A percentile compares a stretch with the other conserved stretches of the same genome.
Conservation (phyloP, 2,329 filamentous ascomycete genomes). For the Phaeosphaeriaceae sp. region DNA sequence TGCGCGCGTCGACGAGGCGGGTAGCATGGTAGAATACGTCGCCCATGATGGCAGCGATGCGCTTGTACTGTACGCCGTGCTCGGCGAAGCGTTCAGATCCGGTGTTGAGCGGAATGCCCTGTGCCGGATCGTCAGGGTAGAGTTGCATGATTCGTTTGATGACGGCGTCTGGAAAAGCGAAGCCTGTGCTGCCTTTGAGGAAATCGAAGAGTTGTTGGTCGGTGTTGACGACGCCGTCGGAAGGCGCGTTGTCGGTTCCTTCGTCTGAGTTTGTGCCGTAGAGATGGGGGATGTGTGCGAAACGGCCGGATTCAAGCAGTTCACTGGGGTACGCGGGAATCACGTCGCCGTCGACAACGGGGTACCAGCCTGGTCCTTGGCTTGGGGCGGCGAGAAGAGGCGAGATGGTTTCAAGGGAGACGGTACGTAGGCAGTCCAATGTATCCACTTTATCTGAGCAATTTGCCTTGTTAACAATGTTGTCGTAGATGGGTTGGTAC, state of each 20-base stretch:
- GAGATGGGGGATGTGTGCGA: conserved; percentile 69
- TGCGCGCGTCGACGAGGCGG: conserved; percentile 52
- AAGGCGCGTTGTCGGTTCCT: conserved; percentile 63
- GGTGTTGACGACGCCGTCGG: conserved; percentile 62
- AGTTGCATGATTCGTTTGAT: conserved; percentile 40
- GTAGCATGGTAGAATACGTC: conserved; percentile 64
- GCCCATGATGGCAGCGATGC: conserved; percentile 59
- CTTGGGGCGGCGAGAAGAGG: conserved; percentile 56
- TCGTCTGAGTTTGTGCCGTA: conserved; percentile 71
- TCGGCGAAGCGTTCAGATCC: conserved; percentile 39
- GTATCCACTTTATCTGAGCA: conserved; percentile 59
- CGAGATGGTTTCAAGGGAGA: conserved; percentile 66
- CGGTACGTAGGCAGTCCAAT: conserved; percentile 61
- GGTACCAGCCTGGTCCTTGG: conserved; percentile 49
- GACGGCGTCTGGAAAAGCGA: conserved; percentile 37
- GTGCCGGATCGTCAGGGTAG: conserved; percentile 44
- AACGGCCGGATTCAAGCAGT: conserved; percentile 63
- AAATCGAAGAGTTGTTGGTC: conserved; percentile 55
- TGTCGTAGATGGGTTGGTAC: conserved; percentile 58
- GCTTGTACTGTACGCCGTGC: conserved; percentile 58
- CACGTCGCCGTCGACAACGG: conserved; percentile 64
- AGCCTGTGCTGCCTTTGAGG: conserved; percentile 43
- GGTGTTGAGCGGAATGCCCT: conserved; percentile 43
- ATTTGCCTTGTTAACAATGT: conserved; percentile 55
- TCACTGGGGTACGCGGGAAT: conserved; percentile 60